Conservation (phyloP, 1,139 yeast genomes). For the Debaryomyces fabryi region DNA sequence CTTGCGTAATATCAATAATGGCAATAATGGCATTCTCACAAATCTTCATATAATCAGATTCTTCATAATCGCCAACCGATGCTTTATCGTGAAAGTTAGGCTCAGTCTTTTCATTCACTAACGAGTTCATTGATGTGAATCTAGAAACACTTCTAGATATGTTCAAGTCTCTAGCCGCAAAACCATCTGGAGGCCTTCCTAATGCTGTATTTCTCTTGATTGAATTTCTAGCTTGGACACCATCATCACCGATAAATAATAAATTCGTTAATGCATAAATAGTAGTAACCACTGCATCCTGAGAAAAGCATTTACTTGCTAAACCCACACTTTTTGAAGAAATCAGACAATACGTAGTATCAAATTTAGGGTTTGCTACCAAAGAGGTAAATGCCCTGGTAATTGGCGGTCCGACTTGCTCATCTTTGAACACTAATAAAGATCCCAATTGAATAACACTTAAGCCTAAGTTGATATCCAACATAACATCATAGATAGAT, state of each 20-base stretch:
- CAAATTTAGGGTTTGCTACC: constrained; percentile 47
- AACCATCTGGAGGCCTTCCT: constrained; percentile 19
- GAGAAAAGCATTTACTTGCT: constrained; percentile 55
- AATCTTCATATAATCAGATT: constrained; percentile 35
- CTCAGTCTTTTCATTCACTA: background rate
- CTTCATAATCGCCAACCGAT: constrained; percentile 25
- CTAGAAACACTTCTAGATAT: constrained; percentile 10
- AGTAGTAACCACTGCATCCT: constrained; percentile 84
- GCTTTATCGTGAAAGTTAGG: constrained; percentile 7
- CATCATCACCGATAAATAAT: constrained; percentile 58
- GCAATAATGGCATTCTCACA: constrained; percentile 71
- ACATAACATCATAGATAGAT: constrained; percentile 44
- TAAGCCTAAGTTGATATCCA: constrained; percentile 50
- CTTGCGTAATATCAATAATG: constrained; percentile 68
- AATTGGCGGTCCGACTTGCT: constrained; percentile 47
- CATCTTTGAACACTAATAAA: constrained; percentile 51
- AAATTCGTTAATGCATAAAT: constrained; percentile 82
- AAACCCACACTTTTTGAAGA: constrained; percentile 47
- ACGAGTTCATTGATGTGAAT: constrained; percentile 12
- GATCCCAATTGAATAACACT: constrained; percentile 58
- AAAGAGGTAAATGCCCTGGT: constrained; percentile 54
- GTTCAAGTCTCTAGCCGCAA: constrained; percentile 16
- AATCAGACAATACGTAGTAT: constrained; percentile 30
- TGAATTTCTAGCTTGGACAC: constrained; percentile 28
- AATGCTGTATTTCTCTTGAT: constrained; percentile 29